A percentile compares a stretch with the other conserved stretches of the same genome.
phyloP scores from a whole-genome alignment of 305 asterid species.

The Fraxinus platypoda region DNA sequence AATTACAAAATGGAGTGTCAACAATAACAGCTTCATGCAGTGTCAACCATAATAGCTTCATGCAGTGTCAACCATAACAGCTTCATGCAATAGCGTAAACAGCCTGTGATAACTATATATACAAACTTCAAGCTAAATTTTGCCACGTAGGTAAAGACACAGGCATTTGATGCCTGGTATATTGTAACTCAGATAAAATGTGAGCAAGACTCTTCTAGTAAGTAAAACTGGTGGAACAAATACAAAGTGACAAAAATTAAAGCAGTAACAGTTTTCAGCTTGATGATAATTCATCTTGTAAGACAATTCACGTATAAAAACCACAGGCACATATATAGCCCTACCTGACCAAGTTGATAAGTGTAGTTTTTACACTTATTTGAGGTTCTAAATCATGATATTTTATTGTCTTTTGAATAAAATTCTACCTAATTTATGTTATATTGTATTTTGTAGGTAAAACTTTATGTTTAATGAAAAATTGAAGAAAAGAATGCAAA shows the following conservation, averaged over 20 bases:
- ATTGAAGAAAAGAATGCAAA: too few relatives aligned
- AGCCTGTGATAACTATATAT: neutral
- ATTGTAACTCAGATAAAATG: slow-evolving; percentile 7
- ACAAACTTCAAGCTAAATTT: neutral
- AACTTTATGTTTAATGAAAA: too few relatives aligned
- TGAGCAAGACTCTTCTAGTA: neutral
- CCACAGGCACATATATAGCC: neutral
- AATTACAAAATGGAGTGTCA: slow-evolving; percentile 22
- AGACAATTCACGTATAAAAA: neutral
- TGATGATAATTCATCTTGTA: neutral
- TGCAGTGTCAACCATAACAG: neutral
- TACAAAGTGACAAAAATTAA: neutral
- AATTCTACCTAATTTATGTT: too few relatives aligned
- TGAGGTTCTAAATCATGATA: too few relatives aligned
- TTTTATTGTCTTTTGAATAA: too few relatives aligned
- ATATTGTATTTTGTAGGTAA: too few relatives aligned
- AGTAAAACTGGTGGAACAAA: neutral
- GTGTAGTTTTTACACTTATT: too few relatives aligned
- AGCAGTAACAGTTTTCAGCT: neutral
- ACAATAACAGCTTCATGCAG: slow-evolving; percentile 11
- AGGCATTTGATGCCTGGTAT: slow-evolving; percentile 5
- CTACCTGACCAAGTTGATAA: neutral
- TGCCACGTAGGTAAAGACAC: neutral
- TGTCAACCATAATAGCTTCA: slow-evolving; percentile 23
- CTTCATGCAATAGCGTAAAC: slow-evolving; percentile 4